Evolutionary conservation across 306 rosid genomes (phyloP).

Genomic region (Senna tora): DNA sequence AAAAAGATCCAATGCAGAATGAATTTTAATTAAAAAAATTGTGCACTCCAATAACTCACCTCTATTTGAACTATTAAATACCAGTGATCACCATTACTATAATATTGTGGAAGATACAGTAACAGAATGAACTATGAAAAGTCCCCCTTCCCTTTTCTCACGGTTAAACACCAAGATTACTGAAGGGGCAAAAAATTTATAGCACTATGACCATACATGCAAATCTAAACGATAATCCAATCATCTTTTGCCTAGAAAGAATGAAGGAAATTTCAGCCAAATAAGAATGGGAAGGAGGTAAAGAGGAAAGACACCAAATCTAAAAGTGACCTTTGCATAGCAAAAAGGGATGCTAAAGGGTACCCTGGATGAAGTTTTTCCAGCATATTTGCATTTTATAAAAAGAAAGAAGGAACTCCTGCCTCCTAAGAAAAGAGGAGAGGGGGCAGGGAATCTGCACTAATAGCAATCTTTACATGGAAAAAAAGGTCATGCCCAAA

Average conservation of each 20-base stretch:
- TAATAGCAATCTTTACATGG: background rate
- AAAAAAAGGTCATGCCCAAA: background rate
- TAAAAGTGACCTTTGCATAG: background rate
- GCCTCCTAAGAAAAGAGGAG: background rate
- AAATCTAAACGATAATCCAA: background rate
- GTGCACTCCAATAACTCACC: background rate
- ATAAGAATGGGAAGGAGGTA: too few relatives aligned
- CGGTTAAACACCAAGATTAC: conserved; percentile 21
- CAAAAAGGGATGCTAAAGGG: background rate
- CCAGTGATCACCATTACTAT: background rate
- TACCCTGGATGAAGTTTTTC: background rate
- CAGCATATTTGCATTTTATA: background rate
- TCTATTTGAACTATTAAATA: conserved; percentile 5
- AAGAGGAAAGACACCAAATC: background rate
- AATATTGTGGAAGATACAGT: conserved; percentile 4
- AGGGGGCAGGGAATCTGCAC: background rate
- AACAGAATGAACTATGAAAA: conserved; percentile 18
- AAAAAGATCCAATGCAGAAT: conserved; percentile 17
- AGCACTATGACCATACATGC: background rate
- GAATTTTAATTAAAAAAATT: background rate
- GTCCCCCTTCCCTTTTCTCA: background rate
- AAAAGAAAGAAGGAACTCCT: background rate
- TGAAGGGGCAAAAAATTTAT: conserved; percentile 2
- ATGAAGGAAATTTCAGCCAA: background rate
- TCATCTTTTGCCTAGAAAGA: background rate